Conservation (phyloP, 768 basidiomycete genomes). For the Rickenella mellea region DNA sequence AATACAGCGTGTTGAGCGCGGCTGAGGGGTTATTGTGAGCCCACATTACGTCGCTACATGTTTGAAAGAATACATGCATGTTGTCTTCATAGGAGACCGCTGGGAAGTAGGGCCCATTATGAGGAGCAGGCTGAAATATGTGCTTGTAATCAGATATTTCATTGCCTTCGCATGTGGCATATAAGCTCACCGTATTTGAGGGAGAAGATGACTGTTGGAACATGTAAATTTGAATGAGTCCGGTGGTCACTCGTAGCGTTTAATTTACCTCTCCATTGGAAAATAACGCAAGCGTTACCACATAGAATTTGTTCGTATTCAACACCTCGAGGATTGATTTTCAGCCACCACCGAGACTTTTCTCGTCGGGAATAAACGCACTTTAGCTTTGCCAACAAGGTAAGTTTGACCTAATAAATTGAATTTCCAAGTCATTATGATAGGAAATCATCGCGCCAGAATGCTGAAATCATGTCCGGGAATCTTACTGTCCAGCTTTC, state of each 20-base stretch:
- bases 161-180: neutral
- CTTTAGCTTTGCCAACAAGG: constrained; percentile 15
- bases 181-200: constrained; percentile 16
- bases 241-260: neutral
- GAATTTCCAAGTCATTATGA: neutral
- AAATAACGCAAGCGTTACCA: constrained; percentile 19
- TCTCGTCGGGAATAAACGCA: neutral
- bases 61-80: constrained; percentile 7
- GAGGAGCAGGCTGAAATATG: constrained; percentile 16
- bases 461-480: neutral
- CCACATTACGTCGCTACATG: neutral
- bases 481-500: constrained; percentile 11
- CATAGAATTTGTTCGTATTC: constrained; percentile 16
- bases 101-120: constrained; percentile 22
- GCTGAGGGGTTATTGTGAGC: constrained; percentile 3
- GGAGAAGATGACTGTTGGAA: constrained; percentile 16
- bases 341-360: neutral
- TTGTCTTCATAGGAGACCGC: constrained; percentile 20
- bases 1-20: constrained; percentile 18
- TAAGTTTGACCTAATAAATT: constrained; percentile 10
- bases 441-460: neutral
- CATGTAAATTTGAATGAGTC: neutral
- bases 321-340: constrained; percentile 8
- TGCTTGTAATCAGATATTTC: neutral
- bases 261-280: constrained; percentile 19